A percentile compares a stretch with the other conserved stretches of the same genome.
These are phyloP conservation scores for Ophiocordyceps sinensis DNA, from an alignment of 2,329 filamentous ascomycete genomes.

Conservation along the genomic window DNA sequence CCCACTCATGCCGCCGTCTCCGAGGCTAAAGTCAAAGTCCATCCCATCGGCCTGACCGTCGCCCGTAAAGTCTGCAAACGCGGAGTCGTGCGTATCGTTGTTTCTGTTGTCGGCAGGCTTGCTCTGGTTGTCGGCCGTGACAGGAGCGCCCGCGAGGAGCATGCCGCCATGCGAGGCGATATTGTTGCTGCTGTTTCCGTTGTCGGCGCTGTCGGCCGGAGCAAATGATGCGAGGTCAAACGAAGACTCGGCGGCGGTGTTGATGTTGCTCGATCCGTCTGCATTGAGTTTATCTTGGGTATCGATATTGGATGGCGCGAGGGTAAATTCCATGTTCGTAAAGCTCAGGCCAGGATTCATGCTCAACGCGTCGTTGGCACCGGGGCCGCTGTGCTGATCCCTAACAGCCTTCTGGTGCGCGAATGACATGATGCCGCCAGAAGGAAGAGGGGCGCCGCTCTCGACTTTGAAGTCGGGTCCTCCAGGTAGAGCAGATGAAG, in stretches of 20 bases:
- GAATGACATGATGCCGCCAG: constrained; percentile 9
- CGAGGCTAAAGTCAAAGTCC: constrained; percentile 17
- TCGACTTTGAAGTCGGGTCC: constrained; percentile 10
- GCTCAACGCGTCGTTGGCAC: constrained; percentile 5
- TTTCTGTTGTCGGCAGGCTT: constrained; percentile 13
- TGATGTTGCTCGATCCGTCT: neutral
- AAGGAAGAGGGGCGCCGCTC: neutral
- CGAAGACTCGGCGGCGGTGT: constrained; percentile 19
- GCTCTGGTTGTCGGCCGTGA: constrained; percentile 1
- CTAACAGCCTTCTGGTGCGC: constrained; percentile 12
- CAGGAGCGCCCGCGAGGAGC: constrained; percentile 8
- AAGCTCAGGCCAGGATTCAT: constrained; percentile 30
- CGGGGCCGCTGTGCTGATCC: constrained; percentile 8
- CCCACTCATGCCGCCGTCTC: constrained; percentile 14
- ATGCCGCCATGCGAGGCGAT: constrained; percentile 16
- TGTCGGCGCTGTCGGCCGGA: constrained; percentile 15
- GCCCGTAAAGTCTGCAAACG: constrained; percentile 33
- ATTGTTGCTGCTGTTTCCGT: constrained; percentile 6
- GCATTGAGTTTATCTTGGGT: constrained; percentile 9
- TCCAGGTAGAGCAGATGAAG: neutral
- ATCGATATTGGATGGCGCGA: constrained; percentile 27
- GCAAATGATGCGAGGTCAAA: constrained; percentile 33
- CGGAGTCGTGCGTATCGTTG: constrained; percentile 11
- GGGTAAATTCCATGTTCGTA: constrained; percentile 41
- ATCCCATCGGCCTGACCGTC: constrained; percentile 24